phyloP scores from a whole-genome alignment of 768 basidiomycete species.

The Rhodotorula graminis region DNA sequence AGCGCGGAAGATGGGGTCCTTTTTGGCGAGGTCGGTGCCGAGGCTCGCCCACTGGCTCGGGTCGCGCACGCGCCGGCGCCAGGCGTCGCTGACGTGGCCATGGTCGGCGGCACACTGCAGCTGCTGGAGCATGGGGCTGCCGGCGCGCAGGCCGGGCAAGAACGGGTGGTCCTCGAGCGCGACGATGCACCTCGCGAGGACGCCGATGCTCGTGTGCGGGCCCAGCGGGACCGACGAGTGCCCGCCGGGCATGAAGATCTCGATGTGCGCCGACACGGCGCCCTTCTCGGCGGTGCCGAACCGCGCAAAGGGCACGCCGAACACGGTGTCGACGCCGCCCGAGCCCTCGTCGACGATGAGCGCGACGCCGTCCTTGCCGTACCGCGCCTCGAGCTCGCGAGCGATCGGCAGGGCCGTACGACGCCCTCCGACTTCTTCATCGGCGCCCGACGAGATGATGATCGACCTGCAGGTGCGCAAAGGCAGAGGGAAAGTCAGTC shows the following conservation, averaged over 20 bases:
- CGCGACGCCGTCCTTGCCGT: slow-evolving; percentile 67
- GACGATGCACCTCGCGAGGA: slow-evolving; percentile 66
- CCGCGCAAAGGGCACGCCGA: slow-evolving; percentile 43
- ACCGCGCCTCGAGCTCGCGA: slow-evolving; percentile 54
- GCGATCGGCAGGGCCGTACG: slow-evolving; percentile 50
- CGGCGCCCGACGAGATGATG: slow-evolving; percentile 55
- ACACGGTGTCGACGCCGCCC: slow-evolving; percentile 48
- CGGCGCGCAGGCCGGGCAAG: slow-evolving; percentile 44
- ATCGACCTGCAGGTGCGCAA: slow-evolving; percentile 41
- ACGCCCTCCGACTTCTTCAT: slow-evolving; percentile 58
- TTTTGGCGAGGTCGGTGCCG: slow-evolving; percentile 49
- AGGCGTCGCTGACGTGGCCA: slow-evolving; percentile 56
- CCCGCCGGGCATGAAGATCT: slow-evolving; percentile 67
- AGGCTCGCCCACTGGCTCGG: slow-evolving; percentile 48
- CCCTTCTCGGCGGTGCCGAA: slow-evolving; percentile 54
- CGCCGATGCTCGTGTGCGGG: slow-evolving; percentile 71
- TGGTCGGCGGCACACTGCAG: slow-evolving; percentile 66
- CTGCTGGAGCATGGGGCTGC: slow-evolving; percentile 45
- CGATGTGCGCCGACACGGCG: slow-evolving; percentile 58
- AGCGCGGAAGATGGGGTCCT: slow-evolving; percentile 46
- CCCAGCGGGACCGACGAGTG: slow-evolving; percentile 77
- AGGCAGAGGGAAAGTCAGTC: not conserved
- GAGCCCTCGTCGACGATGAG: slow-evolving; percentile 86
- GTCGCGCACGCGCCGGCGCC: slow-evolving; percentile 48
- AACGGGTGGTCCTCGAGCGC: slow-evolving; percentile 64